Conservation (phyloP, 1,139 yeast species). For the Pichia sp. region DNA sequence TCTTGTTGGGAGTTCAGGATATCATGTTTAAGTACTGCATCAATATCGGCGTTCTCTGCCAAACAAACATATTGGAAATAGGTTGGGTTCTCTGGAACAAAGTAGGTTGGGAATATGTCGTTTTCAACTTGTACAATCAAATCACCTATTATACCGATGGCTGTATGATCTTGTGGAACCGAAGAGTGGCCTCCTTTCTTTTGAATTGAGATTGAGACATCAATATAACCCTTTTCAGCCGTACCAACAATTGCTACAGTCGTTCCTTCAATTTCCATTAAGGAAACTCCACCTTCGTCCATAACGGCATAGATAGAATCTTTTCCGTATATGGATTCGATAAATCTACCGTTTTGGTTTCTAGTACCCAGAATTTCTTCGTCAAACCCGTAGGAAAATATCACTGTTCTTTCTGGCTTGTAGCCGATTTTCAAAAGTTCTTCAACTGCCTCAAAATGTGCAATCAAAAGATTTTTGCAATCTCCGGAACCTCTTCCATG, state of each 20-base stretch:
- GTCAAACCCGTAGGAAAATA: constrained; percentile 41
- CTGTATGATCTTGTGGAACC: constrained; percentile 40
- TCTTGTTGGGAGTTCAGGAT: constrained; percentile 34
- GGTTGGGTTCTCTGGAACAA: constrained; percentile 36
- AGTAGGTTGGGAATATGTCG: constrained; percentile 28
- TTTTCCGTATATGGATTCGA: constrained; percentile 31
- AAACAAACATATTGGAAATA: constrained; percentile 35
- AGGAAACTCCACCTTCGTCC: constrained; percentile 39
- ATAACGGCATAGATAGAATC: constrained; percentile 35
- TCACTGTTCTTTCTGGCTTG: constrained; percentile 33
- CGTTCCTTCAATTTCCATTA: constrained; percentile 26
- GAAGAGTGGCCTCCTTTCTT: constrained; percentile 46
- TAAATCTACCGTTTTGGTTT: constrained; percentile 25
- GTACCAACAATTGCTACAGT: constrained; percentile 37
- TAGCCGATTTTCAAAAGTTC: constrained; percentile 32
- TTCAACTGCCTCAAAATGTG: constrained; percentile 35
- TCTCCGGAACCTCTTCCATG: constrained; percentile 43
- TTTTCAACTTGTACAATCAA: constrained; percentile 34
- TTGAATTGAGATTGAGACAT: constrained; percentile 30
- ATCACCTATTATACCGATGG: constrained; percentile 38
- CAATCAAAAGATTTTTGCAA: constrained; percentile 37
- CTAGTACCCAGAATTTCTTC: constrained; percentile 35
- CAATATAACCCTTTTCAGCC: constrained; percentile 40
- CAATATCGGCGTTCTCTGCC: constrained; percentile 34
- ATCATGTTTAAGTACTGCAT: constrained; percentile 27